Evolutionary conservation across 352 stramenopile species (phyloP).

Genomic region (Phytophthora ramorum): DNA sequence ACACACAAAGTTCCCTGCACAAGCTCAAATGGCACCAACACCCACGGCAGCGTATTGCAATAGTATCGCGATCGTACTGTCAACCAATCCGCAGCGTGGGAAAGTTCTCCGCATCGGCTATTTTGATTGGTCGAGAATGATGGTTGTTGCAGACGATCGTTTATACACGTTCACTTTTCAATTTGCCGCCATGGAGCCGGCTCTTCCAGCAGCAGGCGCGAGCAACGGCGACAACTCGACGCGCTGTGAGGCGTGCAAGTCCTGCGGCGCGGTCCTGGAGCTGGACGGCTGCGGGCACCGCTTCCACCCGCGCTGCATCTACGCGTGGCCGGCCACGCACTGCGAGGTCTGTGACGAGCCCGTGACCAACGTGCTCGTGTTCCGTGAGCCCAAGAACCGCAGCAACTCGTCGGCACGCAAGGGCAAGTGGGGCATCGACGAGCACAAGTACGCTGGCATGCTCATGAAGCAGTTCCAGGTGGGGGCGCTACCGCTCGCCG

Average conservation of each 20-base stretch:
- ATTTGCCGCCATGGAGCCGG: slow-evolving; percentile 20
- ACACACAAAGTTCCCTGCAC: too few relatives aligned
- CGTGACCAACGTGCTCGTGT: slow-evolving; percentile 53
- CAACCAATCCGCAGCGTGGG: background rate
- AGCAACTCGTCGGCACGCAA: slow-evolving; percentile 64
- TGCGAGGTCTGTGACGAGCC: slow-evolving; percentile 68
- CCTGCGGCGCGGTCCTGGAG: slow-evolving; percentile 71
- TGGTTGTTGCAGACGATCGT: background rate
- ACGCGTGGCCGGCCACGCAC: slow-evolving; percentile 64
- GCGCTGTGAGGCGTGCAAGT: slow-evolving; percentile 77
- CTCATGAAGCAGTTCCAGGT: slow-evolving; percentile 88
- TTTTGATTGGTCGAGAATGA: slow-evolving; percentile 18
- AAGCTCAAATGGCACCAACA: too few relatives aligned
- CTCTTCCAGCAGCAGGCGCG: background rate
- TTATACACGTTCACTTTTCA: slow-evolving; percentile 12
- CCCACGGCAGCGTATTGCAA: too few relatives aligned
- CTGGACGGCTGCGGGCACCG: slow-evolving; percentile 74
- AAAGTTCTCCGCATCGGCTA: slow-evolving; percentile 1
- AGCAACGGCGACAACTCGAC: slow-evolving; percentile 49
- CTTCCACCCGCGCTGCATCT: slow-evolving; percentile 83
- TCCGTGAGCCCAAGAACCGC: slow-evolving; percentile 50
- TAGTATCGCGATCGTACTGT: too few relatives aligned
- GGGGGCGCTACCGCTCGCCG: slow-evolving; percentile 65
- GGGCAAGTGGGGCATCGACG: slow-evolving; percentile 78
- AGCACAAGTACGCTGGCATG: slow-evolving; percentile 84